Percentiles rank a stretch among this genome's conserved stretches.
Conservation (phyloP, 2,329 filamentous ascomycete species). For the Penicillium sp. region DNA sequence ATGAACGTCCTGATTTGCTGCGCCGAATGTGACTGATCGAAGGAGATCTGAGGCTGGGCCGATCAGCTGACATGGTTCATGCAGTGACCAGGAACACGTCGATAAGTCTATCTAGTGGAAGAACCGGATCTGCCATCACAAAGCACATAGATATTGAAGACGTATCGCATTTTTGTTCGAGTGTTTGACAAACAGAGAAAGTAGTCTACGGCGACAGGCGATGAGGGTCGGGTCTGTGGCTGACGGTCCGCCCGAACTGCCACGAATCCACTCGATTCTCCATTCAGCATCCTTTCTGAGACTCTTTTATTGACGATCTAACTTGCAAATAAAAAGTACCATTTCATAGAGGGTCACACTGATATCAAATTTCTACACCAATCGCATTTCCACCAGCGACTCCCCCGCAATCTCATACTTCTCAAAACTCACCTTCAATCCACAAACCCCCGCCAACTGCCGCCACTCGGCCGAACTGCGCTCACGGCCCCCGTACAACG, state of each 20-base stretch:
- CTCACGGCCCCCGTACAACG: conserved; percentile 40
- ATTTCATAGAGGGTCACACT: background rate
- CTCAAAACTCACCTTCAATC: conserved; percentile 43
- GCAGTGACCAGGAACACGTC: background rate
- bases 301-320: no score
- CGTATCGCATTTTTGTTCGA: background rate
- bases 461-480: conserved; percentile 42
- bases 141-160: background rate
- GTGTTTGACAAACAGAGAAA: background rate
- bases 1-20: background rate
- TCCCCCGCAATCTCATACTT: conserved; percentile 39
- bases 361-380: background rate
- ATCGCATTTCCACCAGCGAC: conserved; percentile 43
- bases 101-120: background rate
- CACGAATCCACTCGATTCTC: background rate
- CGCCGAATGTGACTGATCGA: conserved; percentile 13
- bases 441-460: conserved; percentile 38
- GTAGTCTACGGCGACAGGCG: no score
- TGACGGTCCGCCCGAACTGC: background rate
- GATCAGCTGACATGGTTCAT: conserved; percentile 1
- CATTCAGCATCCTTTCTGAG: no score
- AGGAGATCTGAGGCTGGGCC: background rate
- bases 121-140: background rate
- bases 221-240: background rate
- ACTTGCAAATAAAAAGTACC: background rate